Evolutionary conservation across 2,329 filamentous ascomycete species (phyloP).

Genomic region (Lomentospora prolificans): DNA sequence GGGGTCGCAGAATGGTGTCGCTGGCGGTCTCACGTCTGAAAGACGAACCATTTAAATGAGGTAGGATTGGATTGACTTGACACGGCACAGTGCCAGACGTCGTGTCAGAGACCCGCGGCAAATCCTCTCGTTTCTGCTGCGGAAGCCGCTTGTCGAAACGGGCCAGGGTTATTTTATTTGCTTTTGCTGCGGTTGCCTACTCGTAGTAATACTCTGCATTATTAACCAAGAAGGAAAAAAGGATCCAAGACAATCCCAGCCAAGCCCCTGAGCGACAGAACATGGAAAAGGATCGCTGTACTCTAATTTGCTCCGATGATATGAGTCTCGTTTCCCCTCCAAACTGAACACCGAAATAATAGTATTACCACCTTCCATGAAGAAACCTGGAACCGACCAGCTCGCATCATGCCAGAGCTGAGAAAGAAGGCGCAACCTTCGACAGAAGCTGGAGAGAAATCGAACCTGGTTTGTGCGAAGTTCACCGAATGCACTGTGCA

Average conservation of each 20-base stretch:
- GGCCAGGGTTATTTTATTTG: not conserved
- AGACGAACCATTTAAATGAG: not conserved
- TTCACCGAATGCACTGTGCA: no score
- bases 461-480: no score
- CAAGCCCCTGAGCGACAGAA: not conserved
- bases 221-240: not conserved
- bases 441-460: no score
- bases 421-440: no score
- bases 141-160: not conserved
- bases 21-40: no score
- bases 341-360: no score
- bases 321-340: no score
- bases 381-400: no score
- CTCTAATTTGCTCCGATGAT: not conserved
- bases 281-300: not conserved
- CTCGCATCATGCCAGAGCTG: no score
- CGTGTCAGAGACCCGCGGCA: conserved; percentile 4
- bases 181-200: not conserved
- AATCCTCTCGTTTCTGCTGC: not conserved
- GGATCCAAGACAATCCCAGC: not conserved
- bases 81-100: not conserved
- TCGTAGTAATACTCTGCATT: not conserved
- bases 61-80: not conserved
- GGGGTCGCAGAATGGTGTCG: no score
- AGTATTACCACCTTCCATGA: no score